Base-by-base conservation (phyloP, 768 basidiomycete genomes). In the Suillus occidentalis region DNA sequence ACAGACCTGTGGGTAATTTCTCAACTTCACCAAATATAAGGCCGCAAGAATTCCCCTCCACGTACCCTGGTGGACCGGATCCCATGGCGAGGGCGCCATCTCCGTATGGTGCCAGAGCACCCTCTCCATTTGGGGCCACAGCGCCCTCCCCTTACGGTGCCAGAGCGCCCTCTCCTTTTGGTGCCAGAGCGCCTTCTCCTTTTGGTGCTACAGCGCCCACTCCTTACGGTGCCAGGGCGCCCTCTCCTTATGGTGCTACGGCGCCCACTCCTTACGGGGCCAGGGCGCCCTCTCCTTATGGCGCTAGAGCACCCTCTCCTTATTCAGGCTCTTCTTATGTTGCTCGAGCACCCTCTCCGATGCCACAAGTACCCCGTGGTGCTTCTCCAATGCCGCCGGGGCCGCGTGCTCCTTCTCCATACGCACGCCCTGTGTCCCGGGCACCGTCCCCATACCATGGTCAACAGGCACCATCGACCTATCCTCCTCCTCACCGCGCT, bases 21-120 rank as follows among this genome's bases (percentile, higher is more conserved):
- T 31, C 67, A 28, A 69, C 45, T 28, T 87, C 86, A 22, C 87
- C 87, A 16, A 84, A 83, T 67, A 71, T 82, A 66, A 82, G 83
- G 20, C 73, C 84, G 49, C 76, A 78, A 18, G 84, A 87, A 40
- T 70, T 84, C 75, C 75, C 78, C n/a, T 69, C 76, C 45, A 71
- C 72, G 62, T 81, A 84, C 43, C 77, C 81, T 40, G 73, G 76
- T 25, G 78, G 75, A 3, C 74, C 75, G 2, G 75, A 76, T 55
- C 75, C 75, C 72, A 69, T 77, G 47, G 68, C 68, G 18, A 62
- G 75, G 25, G 72, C 76, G 31, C 65, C 76, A 2, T 77, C 79
- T 18, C 77, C 78, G 4, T 79, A 79, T 69, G 76, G 73, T 60
- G 53, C 31, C 2, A 18, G 31, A 55, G 53, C 53, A 1, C 20